Percentiles rank a stretch among this genome's conserved stretches.
Conservation (phyloP, 2,329 filamentous ascomycete species). For the Trichoderma citrinoviride region DNA sequence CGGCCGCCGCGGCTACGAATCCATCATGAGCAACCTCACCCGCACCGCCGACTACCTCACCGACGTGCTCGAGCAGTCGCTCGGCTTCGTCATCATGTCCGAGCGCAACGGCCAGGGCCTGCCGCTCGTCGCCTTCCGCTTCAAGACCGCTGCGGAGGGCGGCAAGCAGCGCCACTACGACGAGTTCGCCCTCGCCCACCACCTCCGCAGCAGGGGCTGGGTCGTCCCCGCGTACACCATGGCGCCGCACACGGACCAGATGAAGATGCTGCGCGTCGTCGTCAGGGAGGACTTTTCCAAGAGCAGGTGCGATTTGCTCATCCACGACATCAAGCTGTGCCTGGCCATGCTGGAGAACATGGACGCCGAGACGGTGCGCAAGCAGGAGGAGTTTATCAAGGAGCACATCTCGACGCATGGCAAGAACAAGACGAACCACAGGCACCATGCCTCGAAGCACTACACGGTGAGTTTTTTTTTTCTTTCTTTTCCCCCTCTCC, state of each 20-base stretch:
- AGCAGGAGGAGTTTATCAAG: constrained; percentile 64
- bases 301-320: constrained; percentile 73
- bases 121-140: constrained; percentile 85
- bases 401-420: constrained; percentile 53
- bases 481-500: too few relatives aligned
- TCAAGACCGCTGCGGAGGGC: constrained; percentile 55
- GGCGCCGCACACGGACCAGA: constrained; percentile 77
- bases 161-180: constrained; percentile 59
- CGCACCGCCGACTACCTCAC: constrained; percentile 85
- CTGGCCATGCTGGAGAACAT: constrained; percentile 68
- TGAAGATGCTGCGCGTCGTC: constrained; percentile 91
- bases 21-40: constrained; percentile 93
- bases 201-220: constrained; percentile 84
- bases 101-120: constrained; percentile 73
- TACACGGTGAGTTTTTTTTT: constrained; percentile 14
- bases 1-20: constrained; percentile 85
- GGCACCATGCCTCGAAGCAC: constrained; percentile 7
- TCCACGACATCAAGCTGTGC: constrained; percentile 76
- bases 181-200: constrained; percentile 78
- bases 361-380: constrained; percentile 68
- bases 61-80: constrained; percentile 59
- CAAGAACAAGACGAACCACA: constrained; percentile 48
- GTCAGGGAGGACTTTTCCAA: constrained; percentile 90
- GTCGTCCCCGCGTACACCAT: constrained; percentile 96
- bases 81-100: constrained; percentile 88